These are phyloP conservation scores for Trichoderma pleuroti DNA, from an alignment of 2,329 filamentous ascomycete genomes.

Conservation along the genomic window DNA sequence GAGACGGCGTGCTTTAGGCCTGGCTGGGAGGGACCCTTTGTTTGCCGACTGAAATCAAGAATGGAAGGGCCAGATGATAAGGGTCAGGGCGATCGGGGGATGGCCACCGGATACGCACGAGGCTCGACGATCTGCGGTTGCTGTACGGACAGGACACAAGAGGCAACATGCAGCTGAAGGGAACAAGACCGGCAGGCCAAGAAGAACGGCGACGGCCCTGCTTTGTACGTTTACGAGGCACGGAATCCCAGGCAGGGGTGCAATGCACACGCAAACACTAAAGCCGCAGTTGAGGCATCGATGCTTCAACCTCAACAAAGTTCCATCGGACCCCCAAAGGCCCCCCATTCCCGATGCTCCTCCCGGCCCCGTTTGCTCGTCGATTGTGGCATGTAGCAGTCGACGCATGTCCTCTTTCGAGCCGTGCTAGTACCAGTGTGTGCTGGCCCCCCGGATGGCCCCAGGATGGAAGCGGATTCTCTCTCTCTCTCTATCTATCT, in stretches of 20 bases:
- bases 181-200: neutral
- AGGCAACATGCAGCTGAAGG: neutral
- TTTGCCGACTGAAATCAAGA: neutral
- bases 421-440: neutral
- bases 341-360: constrained; percentile 9
- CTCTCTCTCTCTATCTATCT: neutral
- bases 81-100: neutral
- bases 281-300: constrained; percentile 13
- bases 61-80: neutral
- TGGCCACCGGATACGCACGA: neutral
- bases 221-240: neutral
- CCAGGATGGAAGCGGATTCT: neutral
- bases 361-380: neutral
- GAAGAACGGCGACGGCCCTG: neutral
- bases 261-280: neutral
- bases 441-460: neutral
- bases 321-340: constrained; percentile 8
- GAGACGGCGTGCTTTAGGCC: constrained; percentile 3
- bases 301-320: constrained; percentile 15
- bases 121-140: neutral
- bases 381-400: neutral
- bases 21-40: neutral
- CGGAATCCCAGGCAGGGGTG: neutral
- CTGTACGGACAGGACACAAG: no score
- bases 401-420: neutral